Percentiles rank a stretch among this genome's conserved stretches.
phyloP scores from a whole-genome alignment of 129 eudicot genomes.

The Pseudognaphalium luteoalbum region DNA sequence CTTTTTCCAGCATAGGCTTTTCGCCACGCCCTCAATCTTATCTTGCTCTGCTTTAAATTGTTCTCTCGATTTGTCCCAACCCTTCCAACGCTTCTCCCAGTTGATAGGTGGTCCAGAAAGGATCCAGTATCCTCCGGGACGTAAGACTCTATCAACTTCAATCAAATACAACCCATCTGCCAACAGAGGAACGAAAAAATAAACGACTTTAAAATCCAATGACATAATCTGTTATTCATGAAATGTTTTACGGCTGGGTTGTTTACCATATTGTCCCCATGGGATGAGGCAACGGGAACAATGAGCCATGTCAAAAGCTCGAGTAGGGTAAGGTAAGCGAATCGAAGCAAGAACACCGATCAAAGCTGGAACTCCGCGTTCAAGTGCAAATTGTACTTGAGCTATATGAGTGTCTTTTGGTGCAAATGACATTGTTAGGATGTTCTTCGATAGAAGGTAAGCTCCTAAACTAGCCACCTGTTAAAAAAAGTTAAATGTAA shows the following conservation, averaged over 20 bases:
- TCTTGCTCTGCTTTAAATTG: constrained; percentile 65
- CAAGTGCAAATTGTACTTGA: constrained; percentile 95
- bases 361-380: constrained; percentile 88
- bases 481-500: neutral
- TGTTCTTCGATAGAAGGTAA: constrained; percentile 71
- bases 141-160: constrained; percentile 82
- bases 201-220: neutral
- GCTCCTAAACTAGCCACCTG: constrained; percentile 98
- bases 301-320: constrained; percentile 95
- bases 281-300: constrained; percentile 98
- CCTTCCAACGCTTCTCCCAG: constrained; percentile 80
- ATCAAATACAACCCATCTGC: constrained; percentile 79
- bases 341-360: constrained; percentile 73
- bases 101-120: constrained; percentile 96
- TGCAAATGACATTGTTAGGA: constrained; percentile 84
- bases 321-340: constrained; percentile 82
- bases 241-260: neutral
- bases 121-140: constrained; percentile 96
- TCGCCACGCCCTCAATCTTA: constrained; percentile 59
- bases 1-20: constrained; percentile 90
- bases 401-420: constrained; percentile 95
- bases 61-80: constrained; percentile 69
- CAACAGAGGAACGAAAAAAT: neutral
- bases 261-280: constrained; percentile 78
- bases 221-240: neutral